Evolutionary conservation across 139 green algal genomes (phyloP), one percentile per base, ranked within the genome.

Genomic region (Tetradesmus lagerheimii): DNA sequence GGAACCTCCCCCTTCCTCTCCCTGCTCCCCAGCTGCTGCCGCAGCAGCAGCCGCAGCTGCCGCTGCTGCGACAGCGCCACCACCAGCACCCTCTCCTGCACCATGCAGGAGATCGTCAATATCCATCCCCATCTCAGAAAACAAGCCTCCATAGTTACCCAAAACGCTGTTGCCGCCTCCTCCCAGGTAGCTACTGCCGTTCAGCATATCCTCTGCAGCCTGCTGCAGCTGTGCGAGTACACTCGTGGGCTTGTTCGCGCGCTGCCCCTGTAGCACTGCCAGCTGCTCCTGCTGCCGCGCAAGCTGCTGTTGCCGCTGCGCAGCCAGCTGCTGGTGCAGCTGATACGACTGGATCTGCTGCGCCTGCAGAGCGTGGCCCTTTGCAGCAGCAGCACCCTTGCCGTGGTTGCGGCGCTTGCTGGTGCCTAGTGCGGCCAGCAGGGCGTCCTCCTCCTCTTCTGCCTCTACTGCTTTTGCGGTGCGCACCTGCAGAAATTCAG

Each of bases 141-240:
- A 87, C 35, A 87, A 37, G 53, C 50, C 77, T 16, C 53, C 53
- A 53, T 41, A 87, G 35, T n/a, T 87, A 35, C 82, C 82, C 25
- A 87, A 57, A 1, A 62, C 4, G 53, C 34, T 78, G 57, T 31
- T 31, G 39, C 57, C 57, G 25, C 57, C 14, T 15, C 76, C 76
- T 47, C 76, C 82, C 18, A 87, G 34, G 57, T 87, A 78, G 82
- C 82, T 87, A 57, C 82, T 87, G 57, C 82, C 37, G 57, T 78
- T 78, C 31, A 87, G 43, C 82, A 87, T 87, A 9, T 87, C 82
- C 27, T 87, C 82, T 39, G 82, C 82, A 39, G 82, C 82, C 82
- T 87, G 82, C 57, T 87, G 82, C 82, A 87, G 57, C 82, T 87
- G 82, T 20, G 57, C 35, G 57, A 87, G 35, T 20, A 87, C 82